Percentiles rank a stretch among this genome's conserved stretches.
These are phyloP conservation scores for Asterophora parasitica DNA, from an alignment of 768 basidiomycete species.

Conservation along the genomic window DNA sequence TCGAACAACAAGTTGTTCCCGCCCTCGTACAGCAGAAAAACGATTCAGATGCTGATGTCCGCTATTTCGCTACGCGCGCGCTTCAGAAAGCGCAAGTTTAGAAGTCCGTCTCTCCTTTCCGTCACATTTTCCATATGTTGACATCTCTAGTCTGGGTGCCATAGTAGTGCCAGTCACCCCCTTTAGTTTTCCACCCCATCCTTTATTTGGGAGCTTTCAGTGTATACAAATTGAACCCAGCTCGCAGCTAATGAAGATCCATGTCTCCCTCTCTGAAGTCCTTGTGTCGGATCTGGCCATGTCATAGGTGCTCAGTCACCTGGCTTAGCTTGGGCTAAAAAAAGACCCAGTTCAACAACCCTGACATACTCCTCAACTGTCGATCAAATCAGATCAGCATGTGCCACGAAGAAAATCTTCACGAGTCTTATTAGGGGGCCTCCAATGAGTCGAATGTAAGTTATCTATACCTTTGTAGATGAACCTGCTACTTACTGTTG, in stretches of 20 bases:
- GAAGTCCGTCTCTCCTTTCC: conserved; percentile 1
- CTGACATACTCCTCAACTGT: too few relatives aligned
- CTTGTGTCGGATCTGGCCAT: too few relatives aligned
- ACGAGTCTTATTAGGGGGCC: too few relatives aligned
- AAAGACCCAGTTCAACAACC: too few relatives aligned
- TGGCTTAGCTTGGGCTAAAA: background rate
- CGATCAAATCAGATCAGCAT: too few relatives aligned
- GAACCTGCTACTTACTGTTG: too few relatives aligned
- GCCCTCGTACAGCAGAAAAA: conserved; percentile 80
- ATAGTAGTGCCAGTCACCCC: background rate
- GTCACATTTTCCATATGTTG: background rate
- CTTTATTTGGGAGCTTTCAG: background rate
- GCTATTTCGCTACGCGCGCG: conserved; percentile 87
- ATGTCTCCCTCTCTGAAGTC: background rate
- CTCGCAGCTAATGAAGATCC: conserved; percentile 1
- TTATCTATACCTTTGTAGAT: too few relatives aligned
- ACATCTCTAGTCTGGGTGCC: background rate
- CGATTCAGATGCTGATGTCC: conserved; percentile 93
- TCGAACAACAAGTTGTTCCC: conserved; percentile 72
- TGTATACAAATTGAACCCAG: conserved; percentile 1
- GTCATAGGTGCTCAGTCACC: too few relatives aligned
- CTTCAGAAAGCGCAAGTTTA: conserved; percentile 46
- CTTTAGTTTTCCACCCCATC: background rate
- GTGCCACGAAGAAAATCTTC: too few relatives aligned
- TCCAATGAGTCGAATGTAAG: too few relatives aligned